Evolutionary conservation across 2,329 filamentous ascomycete species (phyloP).

Genomic region (Cryphonectria naterciae): DNA sequence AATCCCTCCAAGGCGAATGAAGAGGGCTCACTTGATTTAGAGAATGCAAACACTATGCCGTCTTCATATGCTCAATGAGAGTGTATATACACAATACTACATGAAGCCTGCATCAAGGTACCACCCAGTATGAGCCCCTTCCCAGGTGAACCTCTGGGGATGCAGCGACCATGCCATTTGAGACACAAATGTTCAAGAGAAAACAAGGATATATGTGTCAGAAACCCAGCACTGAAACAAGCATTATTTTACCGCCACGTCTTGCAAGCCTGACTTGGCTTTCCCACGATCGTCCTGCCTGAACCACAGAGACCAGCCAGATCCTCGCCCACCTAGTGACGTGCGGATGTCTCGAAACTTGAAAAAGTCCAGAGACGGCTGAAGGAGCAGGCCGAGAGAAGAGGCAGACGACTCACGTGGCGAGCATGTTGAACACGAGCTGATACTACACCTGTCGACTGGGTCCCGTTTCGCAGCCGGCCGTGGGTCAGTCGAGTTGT

Average conservation of each 20-base stretch:
- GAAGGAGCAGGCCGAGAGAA: slow-evolving; percentile 23
- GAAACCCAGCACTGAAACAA: background rate
- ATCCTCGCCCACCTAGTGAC: slow-evolving; percentile 14
- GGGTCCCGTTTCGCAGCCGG: background rate
- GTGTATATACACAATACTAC: background rate
- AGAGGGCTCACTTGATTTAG: background rate
- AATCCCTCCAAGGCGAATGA: too few species aligned
- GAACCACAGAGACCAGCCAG: slow-evolving; percentile 26
- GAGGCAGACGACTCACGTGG: slow-evolving; percentile 13
- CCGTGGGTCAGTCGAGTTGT: slow-evolving; percentile 25
- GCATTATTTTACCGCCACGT: slow-evolving; percentile 10
- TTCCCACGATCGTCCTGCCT: slow-evolving; percentile 19
- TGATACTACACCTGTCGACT: slow-evolving; percentile 19
- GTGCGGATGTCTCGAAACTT: slow-evolving; percentile 18
- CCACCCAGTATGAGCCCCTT: background rate
- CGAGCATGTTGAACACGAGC: slow-evolving; percentile 20
- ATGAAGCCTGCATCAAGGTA: background rate
- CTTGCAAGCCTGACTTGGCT: background rate
- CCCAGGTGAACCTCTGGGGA: background rate
- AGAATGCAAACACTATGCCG: background rate
- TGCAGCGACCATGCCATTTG: background rate
- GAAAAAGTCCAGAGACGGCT: slow-evolving; percentile 23
- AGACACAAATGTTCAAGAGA: background rate
- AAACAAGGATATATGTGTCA: background rate
- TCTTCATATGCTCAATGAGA: background rate